Evolutionary conservation across 345 rosid species (phyloP), one percentile per base, ranked within the genome.

Genomic region (Ailanthus altissimus): DNA sequence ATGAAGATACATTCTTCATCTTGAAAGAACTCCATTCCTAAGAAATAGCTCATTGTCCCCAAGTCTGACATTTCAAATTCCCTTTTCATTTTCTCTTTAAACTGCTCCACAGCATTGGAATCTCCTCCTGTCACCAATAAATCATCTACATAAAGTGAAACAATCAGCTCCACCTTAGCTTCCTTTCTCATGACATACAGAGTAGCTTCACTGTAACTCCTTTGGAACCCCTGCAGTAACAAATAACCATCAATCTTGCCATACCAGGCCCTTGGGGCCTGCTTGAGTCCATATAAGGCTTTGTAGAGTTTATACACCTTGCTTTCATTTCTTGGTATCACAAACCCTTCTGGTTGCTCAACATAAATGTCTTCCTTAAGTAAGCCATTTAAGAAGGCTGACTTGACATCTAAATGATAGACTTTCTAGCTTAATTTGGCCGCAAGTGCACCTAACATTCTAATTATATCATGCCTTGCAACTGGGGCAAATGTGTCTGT

Each of bases 131-230:
- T 9, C 1, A 10, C 5, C 14, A 70, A 15, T 10, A 70, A 14
- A 11, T 76, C 73, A 76, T 66, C 64, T 3, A 76, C 79, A 76
- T 65, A 76, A 15, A 76, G 5, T 6, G 53, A 76, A 2, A 56
- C 11, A 20, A 76, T 18, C 2, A 76, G 32, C 3, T 32, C 38
- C 3, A 76, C 1, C 0, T 64, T 16, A 18, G 2, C 8, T 2
- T 36, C 15, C 8, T 0, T 6, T 8, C 20, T 10, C 18, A 15
- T 66, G 0, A 76, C 69, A 18, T 76, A 49, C 1, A 76, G 10
- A n/a, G 79, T 66, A 14, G 18, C 23, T 47, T 76, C 65, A 66
- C 5, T 8, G 3, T 18, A 28, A 10, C 79, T 76, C 26, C 16
- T 66, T 5, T 1, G 15, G 15, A 66, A 76, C 1, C 36, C 62